Evolutionary conservation across 768 basidiomycete species (phyloP).

Genomic region (Tricholoma flavovirens): DNA sequence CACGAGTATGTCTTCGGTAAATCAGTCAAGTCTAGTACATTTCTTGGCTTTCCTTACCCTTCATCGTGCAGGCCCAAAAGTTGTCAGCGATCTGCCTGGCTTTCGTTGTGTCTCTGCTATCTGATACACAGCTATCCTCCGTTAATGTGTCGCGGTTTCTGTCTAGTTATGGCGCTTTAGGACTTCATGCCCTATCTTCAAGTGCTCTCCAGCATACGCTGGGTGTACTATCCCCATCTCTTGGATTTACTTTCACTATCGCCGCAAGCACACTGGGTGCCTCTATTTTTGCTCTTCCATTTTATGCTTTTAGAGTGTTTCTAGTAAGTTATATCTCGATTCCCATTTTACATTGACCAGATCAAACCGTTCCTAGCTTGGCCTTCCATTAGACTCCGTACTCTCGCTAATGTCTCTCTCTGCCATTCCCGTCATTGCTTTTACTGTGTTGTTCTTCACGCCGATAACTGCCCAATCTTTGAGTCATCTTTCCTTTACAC

Average conservation of each 20-base stretch:
- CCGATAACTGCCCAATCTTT: constrained; percentile 45
- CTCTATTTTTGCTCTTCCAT: constrained; percentile 54
- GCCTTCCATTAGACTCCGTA: constrained; percentile 43
- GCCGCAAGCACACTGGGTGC: constrained; percentile 59
- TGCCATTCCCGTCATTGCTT: constrained; percentile 57
- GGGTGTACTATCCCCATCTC: constrained; percentile 48
- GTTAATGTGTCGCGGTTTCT: constrained; percentile 37
- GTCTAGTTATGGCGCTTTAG: constrained; percentile 64
- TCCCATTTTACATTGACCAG: neutral
- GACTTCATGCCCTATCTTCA: constrained; percentile 54
- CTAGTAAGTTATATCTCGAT: constrained; percentile 38
- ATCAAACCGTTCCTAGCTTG: constrained; percentile 30
- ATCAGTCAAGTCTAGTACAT: constrained; percentile 20
- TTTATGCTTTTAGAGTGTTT: constrained; percentile 56
- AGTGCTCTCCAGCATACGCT: constrained; percentile 60
- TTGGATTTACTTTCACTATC: constrained; percentile 51
- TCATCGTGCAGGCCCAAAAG: constrained; percentile 40
- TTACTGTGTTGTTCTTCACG: constrained; percentile 53
- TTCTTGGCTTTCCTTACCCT: neutral
- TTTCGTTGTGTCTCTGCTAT: constrained; percentile 48
- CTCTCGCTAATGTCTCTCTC: constrained; percentile 54
- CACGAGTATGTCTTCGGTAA: constrained; percentile 42
- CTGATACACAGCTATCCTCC: constrained; percentile 45
- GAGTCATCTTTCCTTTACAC: constrained; percentile 42
- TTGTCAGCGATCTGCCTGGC: constrained; percentile 41